Conservation (phyloP, 805 yeast species). For the Zygosaccharomyces rouxii region DNA sequence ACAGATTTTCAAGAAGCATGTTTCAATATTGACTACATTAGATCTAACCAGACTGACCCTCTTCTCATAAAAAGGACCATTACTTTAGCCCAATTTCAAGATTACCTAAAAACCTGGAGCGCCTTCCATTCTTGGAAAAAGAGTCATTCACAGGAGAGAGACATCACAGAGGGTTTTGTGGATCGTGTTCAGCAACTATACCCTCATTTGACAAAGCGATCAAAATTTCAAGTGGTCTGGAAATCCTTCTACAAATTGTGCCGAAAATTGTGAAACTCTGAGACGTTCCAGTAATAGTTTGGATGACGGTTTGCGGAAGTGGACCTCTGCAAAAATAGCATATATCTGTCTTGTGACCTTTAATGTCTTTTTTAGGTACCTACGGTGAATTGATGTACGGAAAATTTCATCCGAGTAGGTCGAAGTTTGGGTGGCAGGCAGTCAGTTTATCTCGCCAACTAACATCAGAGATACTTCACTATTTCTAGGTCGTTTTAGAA, state of each 20-base stretch:
- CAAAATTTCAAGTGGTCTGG: constrained; percentile 25
- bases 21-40: constrained; percentile 16
- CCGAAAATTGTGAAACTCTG: constrained; percentile 5
- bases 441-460: too few relatives aligned
- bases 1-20: constrained; percentile 37
- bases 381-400: too few relatives aligned
- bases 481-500: too few relatives aligned
- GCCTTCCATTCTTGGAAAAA: constrained; percentile 55
- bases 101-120: constrained; percentile 65
- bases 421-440: too few relatives aligned
- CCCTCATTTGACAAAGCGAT: constrained; percentile 15
- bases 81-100: constrained; percentile 43
- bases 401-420: too few relatives aligned
- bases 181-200: constrained; percentile 35
- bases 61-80: constrained; percentile 37
- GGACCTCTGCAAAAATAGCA: too few relatives aligned
- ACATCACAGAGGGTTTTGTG: constrained; percentile 48
- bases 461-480: too few relatives aligned
- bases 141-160: constrained; percentile 29
- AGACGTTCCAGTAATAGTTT: not conserved
- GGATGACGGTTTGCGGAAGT: too few relatives aligned
- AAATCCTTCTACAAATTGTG: constrained; percentile 29
- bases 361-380: not conserved
- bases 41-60: constrained; percentile 16
- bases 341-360: too few relatives aligned